Evolutionary conservation across 805 yeast genomes (phyloP).

Genomic region (Barnettozyma siamensis): DNA sequence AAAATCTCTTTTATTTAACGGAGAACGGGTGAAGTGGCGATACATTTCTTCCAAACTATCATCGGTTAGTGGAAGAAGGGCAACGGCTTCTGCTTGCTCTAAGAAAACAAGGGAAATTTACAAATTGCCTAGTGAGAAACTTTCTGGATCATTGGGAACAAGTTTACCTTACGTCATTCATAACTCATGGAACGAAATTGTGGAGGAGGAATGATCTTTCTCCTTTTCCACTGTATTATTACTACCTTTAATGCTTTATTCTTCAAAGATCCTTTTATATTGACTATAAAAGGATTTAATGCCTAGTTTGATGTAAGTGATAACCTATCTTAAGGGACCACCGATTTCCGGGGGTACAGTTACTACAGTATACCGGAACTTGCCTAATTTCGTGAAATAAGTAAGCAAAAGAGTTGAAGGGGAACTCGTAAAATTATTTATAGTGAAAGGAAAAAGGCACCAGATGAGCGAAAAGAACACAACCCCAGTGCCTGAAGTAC

Average conservation of each 20-base stretch:
- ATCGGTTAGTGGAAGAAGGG: constrained; percentile 27
- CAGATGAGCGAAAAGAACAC: too few species aligned
- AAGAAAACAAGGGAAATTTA: constrained; percentile 50
- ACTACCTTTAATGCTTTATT: not conserved
- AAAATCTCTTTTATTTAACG: constrained; percentile 41
- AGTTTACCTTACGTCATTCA: constrained; percentile 48
- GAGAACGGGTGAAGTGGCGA: constrained; percentile 57
- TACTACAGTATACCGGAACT: too few species aligned
- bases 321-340: too few species aligned
- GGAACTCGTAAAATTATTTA: too few species aligned
- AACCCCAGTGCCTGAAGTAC: too few species aligned
- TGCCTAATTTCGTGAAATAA: too few species aligned
- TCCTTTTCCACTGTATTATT: not conserved
- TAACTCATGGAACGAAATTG: constrained; percentile 40
- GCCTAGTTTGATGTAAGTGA: too few species aligned
- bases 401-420: too few species aligned
- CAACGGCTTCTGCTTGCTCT: constrained; percentile 47
- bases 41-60: constrained; percentile 41
- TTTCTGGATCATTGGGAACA: constrained; percentile 37
- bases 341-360: too few species aligned
- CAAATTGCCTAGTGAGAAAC: constrained; percentile 46
- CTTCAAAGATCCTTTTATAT: too few species aligned
- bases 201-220: constrained; percentile 18
- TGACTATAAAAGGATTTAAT: too few species aligned
- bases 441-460: too few species aligned